Conservation (phyloP, 495 filamentous ascomycete species). For the Penicillium macrosclerotiorum region DNA sequence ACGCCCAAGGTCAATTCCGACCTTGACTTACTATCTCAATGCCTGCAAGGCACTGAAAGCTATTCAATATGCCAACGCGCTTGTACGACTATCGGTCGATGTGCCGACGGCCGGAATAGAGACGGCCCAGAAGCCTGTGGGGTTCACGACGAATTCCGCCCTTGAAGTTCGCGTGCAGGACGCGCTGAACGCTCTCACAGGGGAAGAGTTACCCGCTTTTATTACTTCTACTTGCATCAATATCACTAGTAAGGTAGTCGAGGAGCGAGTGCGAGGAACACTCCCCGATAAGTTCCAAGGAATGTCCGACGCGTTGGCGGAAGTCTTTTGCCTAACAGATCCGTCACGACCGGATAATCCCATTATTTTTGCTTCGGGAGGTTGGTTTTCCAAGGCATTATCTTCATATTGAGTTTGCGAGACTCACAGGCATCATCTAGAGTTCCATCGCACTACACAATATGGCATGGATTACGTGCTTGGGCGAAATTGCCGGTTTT, state of each 20-base stretch:
- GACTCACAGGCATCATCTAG: too few relatives aligned
- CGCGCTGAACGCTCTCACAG: slow-evolving; percentile 58
- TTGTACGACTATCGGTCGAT: slow-evolving; percentile 39
- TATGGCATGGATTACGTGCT: slow-evolving; percentile 58
- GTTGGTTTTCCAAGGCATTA: slow-evolving; percentile 49
- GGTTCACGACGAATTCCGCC: slow-evolving; percentile 48
- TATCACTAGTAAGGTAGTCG: slow-evolving; percentile 32
- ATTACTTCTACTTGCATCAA: slow-evolving; percentile 49
- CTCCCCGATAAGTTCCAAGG: slow-evolving; percentile 42
- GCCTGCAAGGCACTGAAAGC: slow-evolving; percentile 64
- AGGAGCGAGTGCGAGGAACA: slow-evolving; percentile 32
- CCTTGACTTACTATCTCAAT: slow-evolving; percentile 64
- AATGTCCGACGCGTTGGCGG: slow-evolving; percentile 66
- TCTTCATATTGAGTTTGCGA: too few relatives aligned
- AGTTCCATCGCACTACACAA: slow-evolving; percentile 60
- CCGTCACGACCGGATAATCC: slow-evolving; percentile 71
- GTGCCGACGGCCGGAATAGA: slow-evolving; percentile 36
- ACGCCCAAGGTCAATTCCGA: slow-evolving; percentile 65
- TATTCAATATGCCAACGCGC: slow-evolving; percentile 66
- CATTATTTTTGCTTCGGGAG: slow-evolving; percentile 74
- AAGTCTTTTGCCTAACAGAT: slow-evolving; percentile 76
- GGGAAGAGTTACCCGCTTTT: slow-evolving; percentile 68
- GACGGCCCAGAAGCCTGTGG: slow-evolving; percentile 44
- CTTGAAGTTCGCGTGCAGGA: slow-evolving; percentile 57
- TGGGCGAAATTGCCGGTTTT: slow-evolving; percentile 60